Evolutionary conservation across 2,329 filamentous ascomycete genomes (phyloP).

Genomic region (Fusarium heterosporum): DNA sequence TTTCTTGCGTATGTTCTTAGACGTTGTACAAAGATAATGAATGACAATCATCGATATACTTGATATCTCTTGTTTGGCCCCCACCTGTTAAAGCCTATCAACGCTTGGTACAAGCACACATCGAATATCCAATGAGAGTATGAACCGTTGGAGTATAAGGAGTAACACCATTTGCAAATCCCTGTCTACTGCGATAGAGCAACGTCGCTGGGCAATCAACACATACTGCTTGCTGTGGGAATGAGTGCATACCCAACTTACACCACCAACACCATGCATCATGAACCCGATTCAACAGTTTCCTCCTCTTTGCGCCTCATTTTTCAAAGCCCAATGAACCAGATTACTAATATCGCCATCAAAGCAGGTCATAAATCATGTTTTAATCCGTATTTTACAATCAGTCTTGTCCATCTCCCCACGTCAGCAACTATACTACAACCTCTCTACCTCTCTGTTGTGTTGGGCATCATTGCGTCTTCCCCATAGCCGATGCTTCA

Average conservation of each 20-base stretch:
- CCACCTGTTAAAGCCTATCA: not conserved
- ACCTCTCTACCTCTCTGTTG: slow-evolving; percentile 14
- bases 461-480: slow-evolving; percentile 47
- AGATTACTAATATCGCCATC: not conserved
- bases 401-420: slow-evolving; percentile 17
- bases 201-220: slow-evolving; percentile 25
- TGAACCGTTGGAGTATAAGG: slow-evolving; percentile 5
- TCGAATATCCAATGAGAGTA: slow-evolving; percentile 21
- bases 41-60: slow-evolving; percentile 18
- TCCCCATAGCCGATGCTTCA: slow-evolving; percentile 18
- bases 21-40: slow-evolving; percentile 33
- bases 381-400: not conserved
- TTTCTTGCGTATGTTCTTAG: slow-evolving; percentile 26
- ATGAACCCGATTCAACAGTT: slow-evolving; percentile 5
- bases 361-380: slow-evolving; percentile 9
- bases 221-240: not conserved
- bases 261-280: slow-evolving; percentile 13
- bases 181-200: slow-evolving; percentile 12
- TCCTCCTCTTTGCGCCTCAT: slow-evolving; percentile 14
- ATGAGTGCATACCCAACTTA: slow-evolving; percentile 29
- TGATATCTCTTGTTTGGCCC: slow-evolving; percentile 2
- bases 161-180: slow-evolving; percentile 11
- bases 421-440: slow-evolving; percentile 30
- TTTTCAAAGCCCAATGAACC: not conserved
- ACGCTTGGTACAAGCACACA: slow-evolving; percentile 10